These are phyloP conservation scores for Cairneyella variabilis DNA, from an alignment of 495 filamentous ascomycete genomes.

Conservation along the genomic window DNA sequence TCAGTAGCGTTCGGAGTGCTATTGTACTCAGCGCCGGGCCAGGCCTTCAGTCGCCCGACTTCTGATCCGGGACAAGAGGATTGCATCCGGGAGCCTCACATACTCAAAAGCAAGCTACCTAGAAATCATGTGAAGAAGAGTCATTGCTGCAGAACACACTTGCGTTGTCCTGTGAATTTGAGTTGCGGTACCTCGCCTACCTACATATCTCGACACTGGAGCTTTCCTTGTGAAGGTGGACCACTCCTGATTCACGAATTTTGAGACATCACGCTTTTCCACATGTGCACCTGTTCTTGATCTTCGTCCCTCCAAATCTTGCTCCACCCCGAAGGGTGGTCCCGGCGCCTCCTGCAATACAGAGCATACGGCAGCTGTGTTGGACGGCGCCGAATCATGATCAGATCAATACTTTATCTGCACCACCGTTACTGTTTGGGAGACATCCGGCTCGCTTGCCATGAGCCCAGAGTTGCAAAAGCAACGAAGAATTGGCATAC, in stretches of 20 bases:
- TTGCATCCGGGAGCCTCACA: neutral
- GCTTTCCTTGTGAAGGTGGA: neutral
- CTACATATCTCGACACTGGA: slow-evolving; percentile 11
- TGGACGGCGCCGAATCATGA: neutral
- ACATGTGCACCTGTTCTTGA: neutral
- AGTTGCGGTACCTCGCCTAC: slow-evolving; percentile 7
- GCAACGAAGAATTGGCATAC: neutral
- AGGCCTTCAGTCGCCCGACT: too few relatives aligned
- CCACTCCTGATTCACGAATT: neutral
- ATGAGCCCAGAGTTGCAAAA: neutral
- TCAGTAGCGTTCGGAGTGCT: neutral
- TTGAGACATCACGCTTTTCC: neutral
- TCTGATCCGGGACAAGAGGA: too few relatives aligned
- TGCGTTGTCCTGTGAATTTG: too few relatives aligned
- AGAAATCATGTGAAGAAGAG: neutral
- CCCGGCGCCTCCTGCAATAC: neutral
- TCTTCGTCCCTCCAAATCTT: slow-evolving; percentile 2
- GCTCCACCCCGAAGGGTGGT: slow-evolving; percentile 6
- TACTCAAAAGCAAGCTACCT: neutral
- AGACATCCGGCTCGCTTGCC: neutral
- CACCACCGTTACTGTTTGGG: slow-evolving; percentile 4
- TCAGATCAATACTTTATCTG: slow-evolving; percentile 6
- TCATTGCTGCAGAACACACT: neutral
- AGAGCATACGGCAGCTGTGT: neutral
- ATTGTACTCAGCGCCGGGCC: neutral